Evolutionary conservation across 2,329 filamentous ascomycete species (phyloP), one percentile per base, ranked within the genome.

Genomic region (Pyrenophora graminea): DNA sequence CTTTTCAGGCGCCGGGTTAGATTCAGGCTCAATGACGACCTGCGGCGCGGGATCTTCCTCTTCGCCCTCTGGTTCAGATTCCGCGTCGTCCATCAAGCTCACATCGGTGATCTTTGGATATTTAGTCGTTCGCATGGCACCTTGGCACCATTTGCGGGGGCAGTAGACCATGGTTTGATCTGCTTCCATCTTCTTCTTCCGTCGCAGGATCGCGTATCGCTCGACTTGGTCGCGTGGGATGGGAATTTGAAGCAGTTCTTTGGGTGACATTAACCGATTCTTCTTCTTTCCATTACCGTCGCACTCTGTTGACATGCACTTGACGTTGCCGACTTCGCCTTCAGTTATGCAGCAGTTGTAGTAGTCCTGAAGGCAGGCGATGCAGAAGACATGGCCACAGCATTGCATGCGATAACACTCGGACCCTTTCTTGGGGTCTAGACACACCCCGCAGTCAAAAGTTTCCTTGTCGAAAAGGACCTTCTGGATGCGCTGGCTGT

Each of bases 131-230:
- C 76, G 84, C 21, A 92, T 92, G 2, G 92, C 90, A 5, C 91
- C 92, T 72, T 94, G 90, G 70, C 94, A 99, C 90, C 92, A 97
- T 48, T 86, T 81, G 7, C 94, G 85, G 0, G 94, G 94, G 66
- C 94, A 99, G 71, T 96, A 97, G 30, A 97, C 83, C 0, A 92
- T 97, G 51, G 86, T 88, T 67, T 92, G 95, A 74, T 97, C 92
- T 0, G 90, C 87, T 72, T 97, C 94, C 2, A 97, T 83, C 70
- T 91, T 89, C 59, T 89, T 90, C 77, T 97, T 97, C 67, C 96
- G 90, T 76, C 94, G 97, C 54, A 97, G 81, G 32, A 85, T 86
- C 4, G 96, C 89, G 70, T 95, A 99, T 48, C 94, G 87, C 66
- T 90, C 87, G 2, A 97, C 91, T 30, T 81, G 82, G 13, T 89